These are phyloP conservation scores for Extremus antarcticus DNA, from an alignment of 495 filamentous ascomycete species.

Conservation along the genomic window DNA sequence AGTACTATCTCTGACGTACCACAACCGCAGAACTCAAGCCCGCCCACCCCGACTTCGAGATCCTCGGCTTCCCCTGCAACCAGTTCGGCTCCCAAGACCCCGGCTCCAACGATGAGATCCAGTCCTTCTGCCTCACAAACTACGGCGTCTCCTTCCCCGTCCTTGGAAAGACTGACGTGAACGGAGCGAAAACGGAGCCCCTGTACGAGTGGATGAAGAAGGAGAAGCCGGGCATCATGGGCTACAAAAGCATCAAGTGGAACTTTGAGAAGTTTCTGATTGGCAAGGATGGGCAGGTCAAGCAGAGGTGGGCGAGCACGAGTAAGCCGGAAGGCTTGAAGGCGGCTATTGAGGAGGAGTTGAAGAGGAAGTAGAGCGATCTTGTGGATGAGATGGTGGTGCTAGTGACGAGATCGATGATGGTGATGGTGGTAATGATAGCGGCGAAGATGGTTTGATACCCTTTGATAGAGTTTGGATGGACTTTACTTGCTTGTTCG, in stretches of 20 bases:
- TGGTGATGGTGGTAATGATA: neutral
- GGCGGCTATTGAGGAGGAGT: constrained; percentile 60
- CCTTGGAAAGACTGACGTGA: constrained; percentile 84
- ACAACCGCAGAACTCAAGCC: constrained; percentile 41
- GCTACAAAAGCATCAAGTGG: constrained; percentile 86
- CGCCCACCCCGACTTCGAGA: constrained; percentile 60
- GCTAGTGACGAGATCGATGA: neutral
- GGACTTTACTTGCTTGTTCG: no score
- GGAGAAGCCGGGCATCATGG: constrained; percentile 69
- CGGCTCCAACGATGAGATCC: constrained; percentile 79
- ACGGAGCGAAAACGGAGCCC: constrained; percentile 70
- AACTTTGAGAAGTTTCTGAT: constrained; percentile 97
- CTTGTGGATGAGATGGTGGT: neutral
- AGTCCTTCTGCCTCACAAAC: constrained; percentile 84
- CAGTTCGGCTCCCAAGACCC: constrained; percentile 91
- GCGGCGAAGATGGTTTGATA: neutral
- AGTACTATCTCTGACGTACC: neutral
- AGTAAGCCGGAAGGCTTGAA: constrained; percentile 77
- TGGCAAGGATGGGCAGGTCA: constrained; percentile 73
- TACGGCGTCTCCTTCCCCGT: constrained; percentile 93
- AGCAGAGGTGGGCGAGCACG: constrained; percentile 67
- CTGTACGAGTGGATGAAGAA: constrained; percentile 83
- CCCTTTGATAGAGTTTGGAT: neutral
- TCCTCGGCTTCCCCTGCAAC: constrained; percentile 97
- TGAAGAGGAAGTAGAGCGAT: constrained; percentile 35